Evolutionary conservation across 2,329 filamentous ascomycete genomes (phyloP).

Genomic region (Aureobasidium sp.): DNA sequence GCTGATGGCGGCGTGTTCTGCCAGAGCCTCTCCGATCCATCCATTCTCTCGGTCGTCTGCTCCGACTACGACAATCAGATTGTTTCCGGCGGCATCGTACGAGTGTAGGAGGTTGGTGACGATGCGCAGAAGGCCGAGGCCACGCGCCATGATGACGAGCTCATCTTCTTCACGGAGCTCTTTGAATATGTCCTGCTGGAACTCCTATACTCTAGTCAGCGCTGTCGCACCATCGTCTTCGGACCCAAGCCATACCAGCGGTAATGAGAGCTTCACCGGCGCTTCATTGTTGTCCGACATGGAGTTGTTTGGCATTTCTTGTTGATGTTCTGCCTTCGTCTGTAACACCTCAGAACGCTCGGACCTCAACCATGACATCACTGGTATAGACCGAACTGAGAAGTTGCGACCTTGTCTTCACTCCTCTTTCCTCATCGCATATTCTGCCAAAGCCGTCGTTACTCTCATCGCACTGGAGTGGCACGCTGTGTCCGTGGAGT

Average conservation of each 20-base stretch:
- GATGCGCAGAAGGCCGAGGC: conserved; percentile 83
- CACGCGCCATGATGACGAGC: conserved; percentile 82
- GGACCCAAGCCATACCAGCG: conserved; percentile 42
- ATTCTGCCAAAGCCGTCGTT: too few relatives aligned
- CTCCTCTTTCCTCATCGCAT: neutral
- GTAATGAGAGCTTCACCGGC: conserved; percentile 73
- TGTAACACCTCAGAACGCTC: neutral
- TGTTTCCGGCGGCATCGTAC: conserved; percentile 93
- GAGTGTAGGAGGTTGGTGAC: conserved; percentile 95
- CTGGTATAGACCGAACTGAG: neutral
- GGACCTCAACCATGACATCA: neutral
- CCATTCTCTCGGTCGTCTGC: conserved; percentile 90
- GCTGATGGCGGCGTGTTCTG: conserved; percentile 90
- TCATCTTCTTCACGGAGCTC: conserved; percentile 87
- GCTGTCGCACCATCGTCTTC: neutral
- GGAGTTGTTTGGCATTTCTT: neutral
- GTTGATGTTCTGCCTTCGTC: neutral
- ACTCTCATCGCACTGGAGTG: too few relatives aligned
- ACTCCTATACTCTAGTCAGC: conserved; percentile 45
- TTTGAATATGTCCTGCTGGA: conserved; percentile 92
- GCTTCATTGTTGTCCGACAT: conserved; percentile 16
- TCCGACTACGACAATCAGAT: conserved; percentile 79
- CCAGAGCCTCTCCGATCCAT: conserved; percentile 93
- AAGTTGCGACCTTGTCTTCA: neutral
- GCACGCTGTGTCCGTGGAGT: too few relatives aligned